Evolutionary conservation across 345 rosid genomes (phyloP), one percentile per base, ranked within the genome.

Genomic region (Boechera retrofracta): DNA sequence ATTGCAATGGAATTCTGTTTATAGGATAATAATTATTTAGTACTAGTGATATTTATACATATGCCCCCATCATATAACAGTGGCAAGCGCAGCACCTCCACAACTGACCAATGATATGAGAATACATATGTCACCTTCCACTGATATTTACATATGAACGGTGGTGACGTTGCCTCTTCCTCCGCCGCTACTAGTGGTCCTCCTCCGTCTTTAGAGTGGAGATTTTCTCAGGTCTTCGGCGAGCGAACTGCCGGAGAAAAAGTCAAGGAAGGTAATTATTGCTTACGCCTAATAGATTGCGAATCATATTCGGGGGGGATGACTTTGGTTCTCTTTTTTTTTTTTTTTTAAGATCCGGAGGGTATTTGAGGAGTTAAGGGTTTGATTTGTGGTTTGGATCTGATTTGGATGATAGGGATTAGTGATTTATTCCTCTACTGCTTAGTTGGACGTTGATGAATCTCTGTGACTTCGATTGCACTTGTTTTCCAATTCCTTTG

Each of bases 181-280:
- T 80, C 85, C 74, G 72, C 82, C 55, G 75, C 71, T 18, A 55
- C 60, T 47, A 41, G 67, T 62, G 76, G 68, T 10, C 86, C 87
- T 75, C 88, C 86, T 54, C 93, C 80, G 66, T 81, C 86, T 54
- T 70, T 92, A 47, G 97, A 16, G 16, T 16, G 16, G 16, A 16
- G 16, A 16, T 16, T 16, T 16, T 16, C 16, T 16, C 16, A 16
- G 88, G 97, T 92, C 75, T 92, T 92, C 85, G 96, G 97, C 21
- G 97, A 92, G 44, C 88, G 97, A 51, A 84, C 93, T 45, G 97
- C 92, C 64, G 93, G 95, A 57, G 97, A 92, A 76, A 95, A 92
- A 88, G 93, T 88, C 10, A 93, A 92, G 67, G 95, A 92, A 87
- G 93, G 90, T 88, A 77, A 67, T 68, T n/a, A 31, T 72, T 31